phyloP scores from a whole-genome alignment of 768 basidiomycete genomes.

The Cyclocybe aegerita region DNA sequence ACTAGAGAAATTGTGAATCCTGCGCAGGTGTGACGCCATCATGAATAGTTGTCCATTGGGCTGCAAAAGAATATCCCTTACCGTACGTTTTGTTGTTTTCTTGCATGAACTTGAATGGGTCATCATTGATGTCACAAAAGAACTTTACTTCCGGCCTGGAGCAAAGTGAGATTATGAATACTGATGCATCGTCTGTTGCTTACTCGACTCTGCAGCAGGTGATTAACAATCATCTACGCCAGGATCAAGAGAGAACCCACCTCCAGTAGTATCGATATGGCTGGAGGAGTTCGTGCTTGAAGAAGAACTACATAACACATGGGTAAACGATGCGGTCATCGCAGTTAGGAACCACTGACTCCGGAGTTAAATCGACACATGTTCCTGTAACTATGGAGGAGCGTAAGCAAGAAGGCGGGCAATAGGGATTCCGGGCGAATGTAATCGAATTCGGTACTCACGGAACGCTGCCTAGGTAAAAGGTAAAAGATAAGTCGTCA shows the following conservation, averaged over 20 bases:
- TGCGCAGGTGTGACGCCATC: conserved; percentile 22
- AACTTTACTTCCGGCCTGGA: conserved; percentile 72
- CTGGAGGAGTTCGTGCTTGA: conserved; percentile 72
- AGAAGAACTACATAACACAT: conserved; percentile 64
- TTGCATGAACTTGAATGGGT: conserved; percentile 83
- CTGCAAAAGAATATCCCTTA: conserved; percentile 13
- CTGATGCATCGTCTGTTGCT: conserved; percentile 20
- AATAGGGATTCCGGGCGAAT: neutral
- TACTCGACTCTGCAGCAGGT: conserved; percentile 64
- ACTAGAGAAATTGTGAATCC: conserved; percentile 79
- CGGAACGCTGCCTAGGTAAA: conserved; percentile 64
- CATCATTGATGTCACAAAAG: conserved; percentile 74
- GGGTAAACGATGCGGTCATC: neutral
- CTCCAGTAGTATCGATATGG: conserved; percentile 86
- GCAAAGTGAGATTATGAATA: conserved; percentile 1
- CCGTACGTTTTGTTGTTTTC: conserved; percentile 54
- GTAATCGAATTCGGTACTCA: conserved; percentile 32
- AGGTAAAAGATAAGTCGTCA: conserved; percentile 7
- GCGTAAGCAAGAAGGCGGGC: neutral
- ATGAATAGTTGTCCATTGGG: neutral
- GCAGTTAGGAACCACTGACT: conserved; percentile 39
- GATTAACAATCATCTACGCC: neutral
- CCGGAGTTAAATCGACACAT: conserved; percentile 97
- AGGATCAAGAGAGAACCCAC: conserved; percentile 21
- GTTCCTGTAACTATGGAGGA: conserved; percentile 67